Evolutionary conservation across 441 rosid genomes (phyloP).

Genomic region (Erodium chrysanthum): DNA sequence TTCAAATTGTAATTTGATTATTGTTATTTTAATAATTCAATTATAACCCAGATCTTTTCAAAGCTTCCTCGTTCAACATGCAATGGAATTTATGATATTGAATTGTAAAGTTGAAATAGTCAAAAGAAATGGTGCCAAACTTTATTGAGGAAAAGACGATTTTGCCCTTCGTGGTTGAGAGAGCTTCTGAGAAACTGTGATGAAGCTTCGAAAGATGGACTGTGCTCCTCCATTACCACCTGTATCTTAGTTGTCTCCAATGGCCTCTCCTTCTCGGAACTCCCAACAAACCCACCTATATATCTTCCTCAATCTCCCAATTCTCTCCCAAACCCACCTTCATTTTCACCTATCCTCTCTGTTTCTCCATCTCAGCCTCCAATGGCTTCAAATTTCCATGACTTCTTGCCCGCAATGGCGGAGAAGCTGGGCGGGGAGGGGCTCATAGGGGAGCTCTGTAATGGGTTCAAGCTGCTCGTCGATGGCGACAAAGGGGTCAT

Average conservation of each 20-base stretch:
- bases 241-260: constrained; percentile 43
- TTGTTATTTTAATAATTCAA: no score
- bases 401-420: constrained; percentile 38
- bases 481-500: constrained; percentile 43
- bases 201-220: constrained; percentile 18
- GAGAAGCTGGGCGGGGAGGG: constrained; percentile 42
- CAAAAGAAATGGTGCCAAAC: background rate
- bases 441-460: constrained; percentile 40
- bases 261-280: constrained; percentile 48
- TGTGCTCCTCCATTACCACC: constrained; percentile 3
- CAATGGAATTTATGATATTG: no score
- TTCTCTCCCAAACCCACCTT: background rate
- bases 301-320: background rate
- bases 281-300: constrained; percentile 16
- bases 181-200: constrained; percentile 27
- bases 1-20: no score
- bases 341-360: no score
- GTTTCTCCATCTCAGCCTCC: background rate
- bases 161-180: background rate
- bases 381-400: constrained; percentile 36
- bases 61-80: no score
- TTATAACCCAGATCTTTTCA: no score
- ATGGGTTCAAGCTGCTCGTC: constrained; percentile 44
- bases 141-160: background rate
- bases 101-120: background rate